phyloP scores from a whole-genome alignment of 176 grass and related monocot genomes.

The sorghum (Sorghum bicolor) region Sorghum_bicolor_NCBIv3 NC_012870.2:63656001-63656500 shows the following conservation, averaged over 20 bases:
- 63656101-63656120: not conserved
- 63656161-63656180: too few species aligned
- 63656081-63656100: not conserved
- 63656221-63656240: not conserved
- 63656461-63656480: too few species aligned
- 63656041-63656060: constrained; percentile 5
- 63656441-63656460: too few species aligned
- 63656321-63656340: not conserved
- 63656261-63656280: not conserved
- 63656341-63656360: not conserved
- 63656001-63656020: too few species aligned
- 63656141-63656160: not conserved
- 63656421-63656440: too few species aligned
- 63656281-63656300: constrained; percentile 15
- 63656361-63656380: too few species aligned
- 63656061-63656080: constrained; percentile 16
- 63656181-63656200: not conserved
- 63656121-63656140: constrained; percentile 23
- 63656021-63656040: too few species aligned
- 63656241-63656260: too few species aligned
- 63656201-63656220: not conserved
- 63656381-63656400: too few species aligned
- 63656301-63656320: not conserved
- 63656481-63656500: too few species aligned
- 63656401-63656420: too few species aligned